Evolutionary conservation across 2,329 filamentous ascomycete species (phyloP).

Genomic region (Trichoderma sp.): DNA sequence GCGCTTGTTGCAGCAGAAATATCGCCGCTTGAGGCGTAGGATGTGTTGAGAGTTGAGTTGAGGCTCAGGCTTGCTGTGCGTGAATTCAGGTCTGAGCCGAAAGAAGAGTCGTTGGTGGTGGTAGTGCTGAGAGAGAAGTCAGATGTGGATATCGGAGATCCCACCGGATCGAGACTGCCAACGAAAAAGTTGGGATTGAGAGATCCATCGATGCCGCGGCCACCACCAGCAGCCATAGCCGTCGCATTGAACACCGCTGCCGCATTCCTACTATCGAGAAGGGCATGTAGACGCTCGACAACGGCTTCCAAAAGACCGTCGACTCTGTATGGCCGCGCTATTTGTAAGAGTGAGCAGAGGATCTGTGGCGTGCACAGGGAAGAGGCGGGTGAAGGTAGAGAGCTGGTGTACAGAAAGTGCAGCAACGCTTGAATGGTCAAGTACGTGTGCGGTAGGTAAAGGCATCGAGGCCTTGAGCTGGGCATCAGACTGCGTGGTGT

Average conservation of each 20-base stretch:
- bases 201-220: conserved; percentile 73
- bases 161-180: conserved; percentile 48
- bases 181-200: conserved; percentile 66
- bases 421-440: conserved; percentile 87
- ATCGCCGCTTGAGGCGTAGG: conserved; percentile 49
- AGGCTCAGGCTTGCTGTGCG: conserved; percentile 49
- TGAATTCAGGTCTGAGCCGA: conserved; percentile 36
- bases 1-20: conserved; percentile 53
- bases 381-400: conserved; percentile 74
- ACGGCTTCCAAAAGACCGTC: conserved; percentile 91
- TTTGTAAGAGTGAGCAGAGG: conserved; percentile 89
- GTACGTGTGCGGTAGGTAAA: conserved; percentile 91
- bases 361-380: conserved; percentile 91
- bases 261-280: conserved; percentile 90
- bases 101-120: conserved; percentile 34
- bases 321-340: conserved; percentile 89
- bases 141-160: conserved; percentile 37
- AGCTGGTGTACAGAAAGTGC: conserved; percentile 91
- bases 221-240: conserved; percentile 95
- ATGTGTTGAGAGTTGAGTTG: conserved; percentile 42
- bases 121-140: conserved; percentile 40
- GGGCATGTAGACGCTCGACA: conserved; percentile 83
- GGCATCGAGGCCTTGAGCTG: conserved; percentile 72
- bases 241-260: conserved; percentile 98
- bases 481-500: conserved; percentile 61